Evolutionary conservation across 208 protist genomes (phyloP), one percentile per base, ranked within the genome.

Genomic region (Leishmania lainsoni): DNA sequence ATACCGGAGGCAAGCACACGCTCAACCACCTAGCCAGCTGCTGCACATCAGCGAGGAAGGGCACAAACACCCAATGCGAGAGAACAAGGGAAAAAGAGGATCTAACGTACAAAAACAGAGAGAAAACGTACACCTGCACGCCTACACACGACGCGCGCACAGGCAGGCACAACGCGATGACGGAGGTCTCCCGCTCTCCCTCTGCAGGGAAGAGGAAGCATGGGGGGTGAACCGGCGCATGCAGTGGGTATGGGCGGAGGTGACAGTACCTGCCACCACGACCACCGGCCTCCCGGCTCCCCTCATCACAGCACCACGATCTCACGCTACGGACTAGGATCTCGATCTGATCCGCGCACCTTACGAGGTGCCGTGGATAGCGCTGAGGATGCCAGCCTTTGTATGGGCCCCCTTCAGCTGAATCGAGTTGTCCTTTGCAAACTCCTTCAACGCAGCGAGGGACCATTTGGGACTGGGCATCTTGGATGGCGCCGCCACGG

Each of bases 371-470:
- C 83, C 81, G 20, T 83, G 72, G 70, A 97, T 93, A 68, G 84
- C 88, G 59, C 66, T n/a, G 39, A 97, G 86, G 51, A 97, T 93
- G 42, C 90, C 90, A 12, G 86, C 76, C 83, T 95, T 97, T 16
- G 69, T 89, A 32, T 83, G 81, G 16, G 85, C 71, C 2, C 91
- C 88, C 4, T 72, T 74, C 49, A 95, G 48, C 17, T 76, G n/a
- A 56, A 97, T 92, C 5, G 69, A 56, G 69, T 95, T 88, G 16
- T 92, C 84, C 78, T 91, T 86, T 5, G 94, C 94, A 68, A 87
- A 97, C 68, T 88, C 86, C 84, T 83, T 90, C 69, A 97, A 83
- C 54, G 80, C 87, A 3, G 86, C 79, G 29, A 97, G 75, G 39
- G 91, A 91, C 93, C 93, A 97, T 51, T 87, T 85, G 39, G 88